A percentile compares a stretch with the other conserved stretches of the same genome.
These are phyloP conservation scores for Ailanthus altissimus DNA, from an alignment of 345 rosid genomes.

Conservation along the genomic window DNA sequence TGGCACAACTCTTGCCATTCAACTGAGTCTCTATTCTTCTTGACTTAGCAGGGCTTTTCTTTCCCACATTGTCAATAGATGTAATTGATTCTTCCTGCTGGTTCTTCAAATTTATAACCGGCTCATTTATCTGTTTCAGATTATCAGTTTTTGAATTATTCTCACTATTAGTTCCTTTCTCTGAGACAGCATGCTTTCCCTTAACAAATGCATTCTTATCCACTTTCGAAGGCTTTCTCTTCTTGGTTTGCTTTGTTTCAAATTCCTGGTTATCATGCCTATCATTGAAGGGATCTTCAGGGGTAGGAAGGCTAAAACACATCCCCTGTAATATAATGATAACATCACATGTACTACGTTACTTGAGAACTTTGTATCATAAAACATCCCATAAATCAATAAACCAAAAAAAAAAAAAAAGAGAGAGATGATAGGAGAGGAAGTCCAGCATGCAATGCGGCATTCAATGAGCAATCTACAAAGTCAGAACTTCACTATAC, in stretches of 20 bases:
- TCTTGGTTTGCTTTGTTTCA: slow-evolving; percentile 30
- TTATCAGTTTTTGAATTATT: slow-evolving; percentile 16
- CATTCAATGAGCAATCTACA: not conserved
- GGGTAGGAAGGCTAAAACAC: slow-evolving; percentile 91
- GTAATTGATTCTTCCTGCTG: slow-evolving; percentile 27
- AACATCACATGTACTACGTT: slow-evolving; percentile 6
- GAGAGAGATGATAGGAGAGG: not conserved
- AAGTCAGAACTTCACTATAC: not conserved
- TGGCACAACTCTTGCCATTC: slow-evolving; percentile 21
- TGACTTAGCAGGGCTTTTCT: not conserved
- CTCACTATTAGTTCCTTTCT: slow-evolving; percentile 20
- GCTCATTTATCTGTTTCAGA: slow-evolving; percentile 16
- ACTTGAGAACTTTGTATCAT: not conserved
- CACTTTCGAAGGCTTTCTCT: slow-evolving; percentile 17
- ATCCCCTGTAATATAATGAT: slow-evolving; percentile 56
- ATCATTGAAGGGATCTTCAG: slow-evolving; percentile 80
- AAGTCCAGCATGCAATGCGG: not conserved
- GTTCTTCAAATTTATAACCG: slow-evolving; percentile 14
- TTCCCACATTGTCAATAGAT: slow-evolving; percentile 7
- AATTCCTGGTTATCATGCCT: slow-evolving; percentile 41
- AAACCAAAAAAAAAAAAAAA: not conserved
- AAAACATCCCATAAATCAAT: not conserved
- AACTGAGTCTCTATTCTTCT: slow-evolving; percentile 17
- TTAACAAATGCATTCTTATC: slow-evolving; percentile 14
- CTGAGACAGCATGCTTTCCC: slow-evolving; percentile 20